Conservation (phyloP, 768 basidiomycete genomes). For the Cytidiella melzeri region DNA sequence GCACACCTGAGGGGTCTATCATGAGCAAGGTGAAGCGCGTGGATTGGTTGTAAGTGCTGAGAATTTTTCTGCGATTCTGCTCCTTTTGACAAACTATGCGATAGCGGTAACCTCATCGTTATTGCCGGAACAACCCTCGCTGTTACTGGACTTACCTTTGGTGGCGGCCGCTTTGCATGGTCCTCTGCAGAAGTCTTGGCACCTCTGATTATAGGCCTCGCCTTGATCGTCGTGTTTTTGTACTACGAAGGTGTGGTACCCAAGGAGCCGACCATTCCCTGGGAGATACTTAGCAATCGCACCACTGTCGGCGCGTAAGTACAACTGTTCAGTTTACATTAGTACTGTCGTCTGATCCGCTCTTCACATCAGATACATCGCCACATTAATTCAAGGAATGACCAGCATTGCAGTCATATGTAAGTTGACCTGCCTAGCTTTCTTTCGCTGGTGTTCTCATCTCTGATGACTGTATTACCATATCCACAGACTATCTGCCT, state of each 20-base stretch:
- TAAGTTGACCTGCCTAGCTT: conserved; percentile 4
- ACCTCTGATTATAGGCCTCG: conserved; percentile 35
- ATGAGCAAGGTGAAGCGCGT: conserved; percentile 26
- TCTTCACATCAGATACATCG: conserved; percentile 18
- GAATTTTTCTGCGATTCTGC: neutral
- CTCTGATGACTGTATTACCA: neutral
- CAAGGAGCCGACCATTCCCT: conserved; percentile 11
- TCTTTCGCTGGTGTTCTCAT: neutral
- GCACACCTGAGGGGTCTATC: conserved; percentile 24
- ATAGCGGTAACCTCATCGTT: conserved; percentile 31
- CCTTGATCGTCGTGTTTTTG: conserved; percentile 23
- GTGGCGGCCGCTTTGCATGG: conserved; percentile 37
- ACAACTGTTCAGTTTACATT: neutral
- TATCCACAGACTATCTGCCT: conserved; percentile 36
- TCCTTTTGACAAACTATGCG: conserved; percentile 6
- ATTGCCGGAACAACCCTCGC: conserved; percentile 25
- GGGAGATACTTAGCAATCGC: conserved; percentile 10
- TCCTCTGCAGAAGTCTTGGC: conserved; percentile 29
- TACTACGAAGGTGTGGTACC: conserved; percentile 13
- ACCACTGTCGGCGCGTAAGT: conserved; percentile 11
- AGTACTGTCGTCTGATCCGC: neutral
- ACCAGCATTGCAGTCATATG: conserved; percentile 18
- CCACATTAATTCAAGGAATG: conserved; percentile 20
- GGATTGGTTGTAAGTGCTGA: conserved; percentile 30
- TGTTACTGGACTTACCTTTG: conserved; percentile 37